Evolutionary conservation across 2,329 filamentous ascomycete species (phyloP).

Genomic region (Alternaria triticina): DNA sequence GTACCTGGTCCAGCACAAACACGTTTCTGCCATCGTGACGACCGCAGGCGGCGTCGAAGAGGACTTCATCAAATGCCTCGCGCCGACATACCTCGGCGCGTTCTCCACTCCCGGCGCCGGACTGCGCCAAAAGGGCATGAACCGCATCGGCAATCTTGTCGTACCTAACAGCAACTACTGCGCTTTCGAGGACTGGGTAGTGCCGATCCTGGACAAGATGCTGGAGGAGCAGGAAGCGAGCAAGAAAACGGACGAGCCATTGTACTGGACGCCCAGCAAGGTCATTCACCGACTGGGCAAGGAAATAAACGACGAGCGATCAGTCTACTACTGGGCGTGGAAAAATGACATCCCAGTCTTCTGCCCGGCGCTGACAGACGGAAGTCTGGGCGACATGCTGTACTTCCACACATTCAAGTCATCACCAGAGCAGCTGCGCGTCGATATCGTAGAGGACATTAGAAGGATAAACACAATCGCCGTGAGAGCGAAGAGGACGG

Average conservation of each 20-base stretch:
- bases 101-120: conserved; percentile 79
- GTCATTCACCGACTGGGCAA: conserved; percentile 88
- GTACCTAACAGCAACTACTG: conserved; percentile 99
- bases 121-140: conserved; percentile 84
- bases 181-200: conserved; percentile 95
- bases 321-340: conserved; percentile 96
- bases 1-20: conserved; percentile 89
- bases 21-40: conserved; percentile 92
- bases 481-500: conserved; percentile 82
- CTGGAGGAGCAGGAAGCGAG: conserved; percentile 88
- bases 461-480: conserved; percentile 90
- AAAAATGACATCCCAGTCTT: conserved; percentile 98
- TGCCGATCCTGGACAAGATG: conserved; percentile 94
- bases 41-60: conserved; percentile 96
- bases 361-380: conserved; percentile 94
- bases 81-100: conserved; percentile 87
- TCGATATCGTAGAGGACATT: conserved; percentile 95
- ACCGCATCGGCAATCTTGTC: conserved; percentile 93
- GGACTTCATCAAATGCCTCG: conserved; percentile 98
- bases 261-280: conserved; percentile 93
- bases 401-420: conserved; percentile 98
- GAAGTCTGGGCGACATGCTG: conserved; percentile 94
- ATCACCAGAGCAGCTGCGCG: conserved; percentile 78
- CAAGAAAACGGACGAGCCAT: conserved; percentile 68
- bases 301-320: conserved; percentile 91